Conservation (phyloP, 768 basidiomycete species). For the Trametes elegans region DNA sequence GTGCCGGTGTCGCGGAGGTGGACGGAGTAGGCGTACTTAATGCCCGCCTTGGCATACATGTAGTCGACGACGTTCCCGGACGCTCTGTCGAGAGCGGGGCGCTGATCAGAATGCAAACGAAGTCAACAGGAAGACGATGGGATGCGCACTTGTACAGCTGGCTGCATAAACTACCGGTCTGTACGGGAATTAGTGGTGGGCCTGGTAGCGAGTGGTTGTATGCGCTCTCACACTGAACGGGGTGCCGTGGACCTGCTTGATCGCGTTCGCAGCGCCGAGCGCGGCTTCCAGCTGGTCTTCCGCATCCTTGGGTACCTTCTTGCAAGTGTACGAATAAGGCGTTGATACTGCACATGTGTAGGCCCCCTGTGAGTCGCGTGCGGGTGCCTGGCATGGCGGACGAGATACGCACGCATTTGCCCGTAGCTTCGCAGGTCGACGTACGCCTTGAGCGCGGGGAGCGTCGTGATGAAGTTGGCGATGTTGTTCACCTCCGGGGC, state of each 20-base stretch:
- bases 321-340: conserved; percentile 75
- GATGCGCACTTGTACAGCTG: conserved; percentile 42
- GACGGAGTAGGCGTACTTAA: conserved; percentile 62
- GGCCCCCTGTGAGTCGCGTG: background rate
- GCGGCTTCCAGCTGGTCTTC: conserved; percentile 77
- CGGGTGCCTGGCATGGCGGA: background rate
- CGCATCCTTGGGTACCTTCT: conserved; percentile 58
- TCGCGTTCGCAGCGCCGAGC: conserved; percentile 58
- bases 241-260: conserved; percentile 53
- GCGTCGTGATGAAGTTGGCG: conserved; percentile 59
- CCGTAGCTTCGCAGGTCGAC: conserved; percentile 80
- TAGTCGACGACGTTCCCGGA: conserved; percentile 69
- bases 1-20: conserved; percentile 72
- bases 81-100: conserved; percentile 34
- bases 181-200: background rate
- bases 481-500: conserved; percentile 75
- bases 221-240: conserved; percentile 44
- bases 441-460: conserved; percentile 58
- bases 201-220: background rate
- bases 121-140: background rate
- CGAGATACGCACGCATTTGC: conserved; percentile 64
- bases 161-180: conserved; percentile 48
- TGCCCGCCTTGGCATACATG: conserved; percentile 53
- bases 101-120: background rate
- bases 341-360: conserved; percentile 55